phyloP scores from a whole-genome alignment of 192 early-diverging fungal species.

The Gonapodya prolifera region DNA sequence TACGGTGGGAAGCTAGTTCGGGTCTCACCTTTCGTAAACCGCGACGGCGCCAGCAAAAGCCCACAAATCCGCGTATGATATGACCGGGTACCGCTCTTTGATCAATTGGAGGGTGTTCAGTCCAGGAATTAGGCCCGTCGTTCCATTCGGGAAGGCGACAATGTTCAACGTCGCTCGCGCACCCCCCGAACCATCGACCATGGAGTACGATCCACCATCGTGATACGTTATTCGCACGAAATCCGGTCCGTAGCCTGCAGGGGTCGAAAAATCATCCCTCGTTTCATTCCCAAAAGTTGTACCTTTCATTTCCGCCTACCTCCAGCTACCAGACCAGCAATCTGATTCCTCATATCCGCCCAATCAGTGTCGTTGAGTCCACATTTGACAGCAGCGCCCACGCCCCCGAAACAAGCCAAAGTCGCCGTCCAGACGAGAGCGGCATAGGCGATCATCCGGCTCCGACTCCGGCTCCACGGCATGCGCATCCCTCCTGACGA shows the following conservation, averaged over 20 bases:
- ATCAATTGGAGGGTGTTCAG: conserved; percentile 46
- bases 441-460: not conserved
- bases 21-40: not conserved
- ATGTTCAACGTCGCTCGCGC: not conserved
- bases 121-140: not conserved
- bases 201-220: not conserved
- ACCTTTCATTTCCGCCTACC: not conserved
- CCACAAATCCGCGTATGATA: conserved; percentile 77
- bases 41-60: conserved; percentile 45
- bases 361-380: not conserved
- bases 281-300: not conserved
- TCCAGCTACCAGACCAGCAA: not conserved
- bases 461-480: no score
- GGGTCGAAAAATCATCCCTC: not conserved
- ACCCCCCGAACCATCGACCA: not conserved
- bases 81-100: conserved; percentile 64
- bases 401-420: not conserved
- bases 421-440: not conserved
- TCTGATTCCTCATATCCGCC: not conserved
- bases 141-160: not conserved
- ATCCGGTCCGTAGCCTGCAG: not conserved
- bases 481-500: no score
- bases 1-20: no score
- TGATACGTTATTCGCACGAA: not conserved
- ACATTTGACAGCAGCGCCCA: not conserved